phyloP scores from a whole-genome alignment of 2,329 filamentous ascomycete genomes.

The Fusarium compactum region DNA sequence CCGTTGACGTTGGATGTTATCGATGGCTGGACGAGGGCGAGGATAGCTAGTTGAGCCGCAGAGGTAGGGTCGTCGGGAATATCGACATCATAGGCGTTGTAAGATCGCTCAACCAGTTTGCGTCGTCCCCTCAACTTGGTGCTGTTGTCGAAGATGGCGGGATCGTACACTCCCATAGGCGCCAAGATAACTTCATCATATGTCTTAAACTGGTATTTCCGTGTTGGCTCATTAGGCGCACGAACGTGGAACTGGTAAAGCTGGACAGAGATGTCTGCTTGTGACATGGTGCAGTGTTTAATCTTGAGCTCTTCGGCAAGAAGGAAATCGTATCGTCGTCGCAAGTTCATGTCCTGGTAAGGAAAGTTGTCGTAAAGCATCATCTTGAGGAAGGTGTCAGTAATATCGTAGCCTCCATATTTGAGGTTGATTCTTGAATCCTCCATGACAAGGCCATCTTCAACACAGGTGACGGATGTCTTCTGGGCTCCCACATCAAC shows the following conservation, averaged over 20 bases:
- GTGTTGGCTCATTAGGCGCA: slow-evolving; percentile 86
- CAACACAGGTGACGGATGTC: slow-evolving; percentile 95
- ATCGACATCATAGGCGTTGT: slow-evolving; percentile 92
- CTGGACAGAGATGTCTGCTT: slow-evolving; percentile 89
- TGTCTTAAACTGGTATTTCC: slow-evolving; percentile 95
- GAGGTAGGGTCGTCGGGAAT: slow-evolving; percentile 89
- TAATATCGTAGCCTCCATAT: slow-evolving; percentile 91
- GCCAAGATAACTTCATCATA: slow-evolving; percentile 97
- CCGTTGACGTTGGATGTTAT: slow-evolving; percentile 61
- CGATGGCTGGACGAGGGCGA: slow-evolving; percentile 71
- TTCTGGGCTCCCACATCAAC: slow-evolving; percentile 98
- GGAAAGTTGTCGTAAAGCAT: slow-evolving; percentile 97
- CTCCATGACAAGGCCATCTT: slow-evolving; percentile 94
- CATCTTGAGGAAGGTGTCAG: slow-evolving; percentile 96
- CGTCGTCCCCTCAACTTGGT: slow-evolving; percentile 83
- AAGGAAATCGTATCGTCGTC: slow-evolving; percentile 89
- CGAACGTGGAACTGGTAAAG: slow-evolving; percentile 91
- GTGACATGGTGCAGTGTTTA: slow-evolving; percentile 91
- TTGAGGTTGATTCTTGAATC: slow-evolving; percentile 97
- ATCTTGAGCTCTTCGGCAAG: slow-evolving; percentile 96
- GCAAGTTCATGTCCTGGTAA: slow-evolving; percentile 93
- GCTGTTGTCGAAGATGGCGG: slow-evolving; percentile 85
- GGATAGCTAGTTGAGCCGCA: slow-evolving; percentile 79
- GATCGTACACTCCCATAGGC: slow-evolving; percentile 94
- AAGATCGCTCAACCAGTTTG: slow-evolving; percentile 86